These are phyloP conservation scores for Lagenaria siceraria DNA, from an alignment of 306 rosid genomes.

Conservation along the genomic window DNA sequence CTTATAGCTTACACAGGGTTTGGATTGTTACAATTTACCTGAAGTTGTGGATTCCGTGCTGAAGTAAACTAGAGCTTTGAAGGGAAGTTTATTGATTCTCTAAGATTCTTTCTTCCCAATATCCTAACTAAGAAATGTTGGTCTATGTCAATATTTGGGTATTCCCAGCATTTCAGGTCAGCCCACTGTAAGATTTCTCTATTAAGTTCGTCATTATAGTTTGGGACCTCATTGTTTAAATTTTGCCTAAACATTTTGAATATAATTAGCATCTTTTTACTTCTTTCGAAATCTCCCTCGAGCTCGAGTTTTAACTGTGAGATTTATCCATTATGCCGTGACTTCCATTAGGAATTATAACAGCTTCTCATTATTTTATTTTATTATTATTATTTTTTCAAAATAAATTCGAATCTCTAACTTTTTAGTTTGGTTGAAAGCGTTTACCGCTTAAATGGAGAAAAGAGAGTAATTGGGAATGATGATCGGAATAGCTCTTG, in stretches of 20 bases:
- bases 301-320: not conserved
- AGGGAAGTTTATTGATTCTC: not conserved
- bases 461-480: too few relatives aligned
- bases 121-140: not conserved
- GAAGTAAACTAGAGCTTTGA: not conserved
- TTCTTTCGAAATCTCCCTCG: not conserved
- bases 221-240: not conserved
- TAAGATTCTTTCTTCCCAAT: not conserved
- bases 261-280: not conserved
- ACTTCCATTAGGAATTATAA: not conserved
- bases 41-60: not conserved
- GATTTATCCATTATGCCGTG: not conserved
- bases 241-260: not conserved
- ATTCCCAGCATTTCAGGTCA: conserved; percentile 1
- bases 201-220: not conserved
- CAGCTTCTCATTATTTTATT: too few relatives aligned
- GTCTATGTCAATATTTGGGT: conserved; percentile 4
- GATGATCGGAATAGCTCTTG: too few relatives aligned
- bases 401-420: too few relatives aligned
- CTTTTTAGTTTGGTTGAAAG: too few relatives aligned
- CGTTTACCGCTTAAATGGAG: too few relatives aligned
- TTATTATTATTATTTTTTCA: too few relatives aligned
- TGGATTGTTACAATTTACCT: not conserved
- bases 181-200: not conserved
- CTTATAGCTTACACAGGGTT: not conserved